Base-by-base conservation (phyloP, 306 rosid species). In the Glycine latifolia region DNA sequence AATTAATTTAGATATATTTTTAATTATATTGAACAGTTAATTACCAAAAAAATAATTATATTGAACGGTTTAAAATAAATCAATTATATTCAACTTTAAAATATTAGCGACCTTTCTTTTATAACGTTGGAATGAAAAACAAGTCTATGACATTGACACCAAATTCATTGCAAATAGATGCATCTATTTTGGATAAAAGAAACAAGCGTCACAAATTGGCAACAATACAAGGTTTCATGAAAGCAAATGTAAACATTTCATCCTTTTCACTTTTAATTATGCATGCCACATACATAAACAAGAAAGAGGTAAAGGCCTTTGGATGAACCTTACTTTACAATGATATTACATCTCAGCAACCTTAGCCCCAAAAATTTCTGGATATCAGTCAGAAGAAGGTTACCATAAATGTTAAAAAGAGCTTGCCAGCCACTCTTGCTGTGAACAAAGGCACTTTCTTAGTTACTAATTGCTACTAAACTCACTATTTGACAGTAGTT, bases 341-440 rank as follows among this genome's bases (percentile, higher is more conserved):
- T 59, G 82, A 61, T 85, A 26, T 26, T 26, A 87, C 97, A 92
- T 91, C 92, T 75, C 95, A 91, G 89, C 91, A 87, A 86, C 91
- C 95, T 84, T 71, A 74, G 84, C 94, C 89, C 89, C 88, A 87
- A 65, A 26, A 26, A 1, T 26, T 26, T 26, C 31, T 26, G 31
- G 31, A 26, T 77, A 26, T 26, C 1, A 26, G 31, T 26, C 31
- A 26, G 31, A 26, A 26, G 31, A 26, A 26, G 31, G 31, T 26
- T 26, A 26, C 31, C 31, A 26, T 26, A 33, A 14, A 26, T 26
- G 71, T 79, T 62, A 66, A 70, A 69, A 46, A 26, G 43, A 61
- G 8, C 41, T 31, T 15, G 61, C 26, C 63, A 63, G 76, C 50
- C 39, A 78, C 37, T 72, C 75, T 72, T 71, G 37, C 78, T 48